Conservation (phyloP, 306 rosid genomes). For the Prunus armeniaca region DNA sequence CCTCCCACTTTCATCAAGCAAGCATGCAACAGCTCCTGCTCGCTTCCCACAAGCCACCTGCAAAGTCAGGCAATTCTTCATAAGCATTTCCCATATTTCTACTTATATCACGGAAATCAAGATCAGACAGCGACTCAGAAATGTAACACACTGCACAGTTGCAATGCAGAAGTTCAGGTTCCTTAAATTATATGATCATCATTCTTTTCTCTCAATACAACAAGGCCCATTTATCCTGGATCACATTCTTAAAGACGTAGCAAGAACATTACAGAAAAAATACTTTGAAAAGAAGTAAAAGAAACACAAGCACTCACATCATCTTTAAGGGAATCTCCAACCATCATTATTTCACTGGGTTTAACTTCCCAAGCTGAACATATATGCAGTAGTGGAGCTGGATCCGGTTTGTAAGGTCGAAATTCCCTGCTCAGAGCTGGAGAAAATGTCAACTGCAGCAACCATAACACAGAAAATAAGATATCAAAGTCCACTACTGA, state of each 20-base stretch:
- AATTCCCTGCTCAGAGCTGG: slow-evolving; percentile 93
- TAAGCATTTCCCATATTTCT: background rate
- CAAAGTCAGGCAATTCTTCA: background rate
- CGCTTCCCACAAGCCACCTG: slow-evolving; percentile 83
- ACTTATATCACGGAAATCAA: background rate
- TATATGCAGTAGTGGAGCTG: slow-evolving; percentile 81
- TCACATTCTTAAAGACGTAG: background rate
- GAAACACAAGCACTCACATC: slow-evolving; percentile 51
- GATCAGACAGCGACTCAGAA: background rate
- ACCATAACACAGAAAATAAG: slow-evolving; percentile 2
- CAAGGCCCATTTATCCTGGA: background rate
- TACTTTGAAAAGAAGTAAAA: background rate
- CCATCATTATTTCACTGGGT: slow-evolving; percentile 88
- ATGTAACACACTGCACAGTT: background rate
- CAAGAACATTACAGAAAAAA: background rate
- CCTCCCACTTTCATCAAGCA: slow-evolving; percentile 82
- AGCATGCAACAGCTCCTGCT: slow-evolving; percentile 86
- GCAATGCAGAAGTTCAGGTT: background rate
- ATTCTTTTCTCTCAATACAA: background rate
- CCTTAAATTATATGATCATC: background rate
- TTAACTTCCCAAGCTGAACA: slow-evolving; percentile 83
- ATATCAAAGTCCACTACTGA: background rate
- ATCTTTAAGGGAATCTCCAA: slow-evolving; percentile 93
- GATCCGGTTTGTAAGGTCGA: slow-evolving; percentile 85
- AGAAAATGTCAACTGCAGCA: slow-evolving; percentile 70